These are phyloP conservation scores for Brettanomyces nanus DNA, from an alignment of 805 yeast species.

Conservation along the genomic window DNA sequence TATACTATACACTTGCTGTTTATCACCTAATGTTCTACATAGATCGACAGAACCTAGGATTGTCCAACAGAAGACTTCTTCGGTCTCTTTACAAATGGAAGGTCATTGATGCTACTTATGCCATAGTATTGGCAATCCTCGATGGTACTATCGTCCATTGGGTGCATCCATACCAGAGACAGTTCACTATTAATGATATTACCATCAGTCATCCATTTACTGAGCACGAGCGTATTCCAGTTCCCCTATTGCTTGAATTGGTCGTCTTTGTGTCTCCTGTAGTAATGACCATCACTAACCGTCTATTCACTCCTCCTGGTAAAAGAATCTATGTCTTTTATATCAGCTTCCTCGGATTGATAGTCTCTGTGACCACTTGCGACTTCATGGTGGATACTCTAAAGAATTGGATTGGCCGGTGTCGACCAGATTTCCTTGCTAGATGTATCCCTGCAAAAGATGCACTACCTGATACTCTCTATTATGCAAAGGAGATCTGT, in stretches of 20 bases:
- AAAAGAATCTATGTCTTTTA: slow-evolving; percentile 53
- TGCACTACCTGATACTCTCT: slow-evolving; percentile 48
- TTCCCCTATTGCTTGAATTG: slow-evolving; percentile 42
- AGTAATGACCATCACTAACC: slow-evolving; percentile 25
- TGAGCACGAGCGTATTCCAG: slow-evolving; percentile 62
- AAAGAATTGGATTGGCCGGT: slow-evolving; percentile 82
- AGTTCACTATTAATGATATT: slow-evolving; percentile 66
- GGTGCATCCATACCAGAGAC: slow-evolving; percentile 64
- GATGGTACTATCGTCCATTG: slow-evolving; percentile 21
- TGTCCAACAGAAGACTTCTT: slow-evolving; percentile 14
- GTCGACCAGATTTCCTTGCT: slow-evolving; percentile 85
- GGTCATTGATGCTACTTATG: slow-evolving; percentile 18
- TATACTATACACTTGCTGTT: too few species aligned
- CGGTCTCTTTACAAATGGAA: slow-evolving; percentile 18
- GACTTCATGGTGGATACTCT: slow-evolving; percentile 61
- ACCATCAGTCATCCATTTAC: slow-evolving; percentile 80
- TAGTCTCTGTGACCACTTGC: slow-evolving; percentile 50
- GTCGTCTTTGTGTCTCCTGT: slow-evolving; percentile 43
- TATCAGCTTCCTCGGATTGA: slow-evolving; percentile 59
- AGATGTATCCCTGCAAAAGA: slow-evolving; percentile 65
- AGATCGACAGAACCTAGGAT: slow-evolving; percentile 23
- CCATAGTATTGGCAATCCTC: slow-evolving; percentile 11
- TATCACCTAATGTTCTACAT: slow-evolving; percentile 4
- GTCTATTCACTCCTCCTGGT: slow-evolving; percentile 36
- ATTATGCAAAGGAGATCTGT: slow-evolving; percentile 57